Evolutionary conservation across 805 yeast species (phyloP), one percentile per base, ranked within the genome.

Genomic region (Lipomyces sp.): DNA sequence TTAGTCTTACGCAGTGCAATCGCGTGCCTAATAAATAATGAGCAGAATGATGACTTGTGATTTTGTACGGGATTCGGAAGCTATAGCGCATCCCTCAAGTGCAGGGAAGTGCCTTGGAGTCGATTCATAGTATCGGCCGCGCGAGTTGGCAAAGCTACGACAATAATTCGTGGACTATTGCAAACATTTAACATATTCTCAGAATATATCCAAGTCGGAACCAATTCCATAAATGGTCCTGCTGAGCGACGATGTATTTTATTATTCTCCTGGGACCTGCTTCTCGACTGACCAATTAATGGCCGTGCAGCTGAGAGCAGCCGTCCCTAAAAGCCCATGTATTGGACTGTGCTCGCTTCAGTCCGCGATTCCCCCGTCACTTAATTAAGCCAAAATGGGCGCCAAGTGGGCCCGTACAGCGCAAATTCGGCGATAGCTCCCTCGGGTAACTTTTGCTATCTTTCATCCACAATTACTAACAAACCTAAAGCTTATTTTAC

Each of bases 231-330:
- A 71, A 77, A 81, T 54, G 91, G 91, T 0, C 77, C 84, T 13
- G 81, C 81, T 6, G 86, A 90, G 8, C 89, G 92, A 92, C 82
- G 87, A 79, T 67, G 71, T 67, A 55, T 67, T 67, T 67, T 30
- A 65, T 67, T 34, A 67, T 67, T n/a, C n/a, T 63, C 6, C 37
- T 45, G 29, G 70, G 70, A 30, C 57, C 61, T 35, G 73, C 80
- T 73, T 90, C 92, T 29, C 90, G 91, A 64, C 87, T 89, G 34
- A 90, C 92, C 29, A 75, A 81, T 60, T 79, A 82, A 66, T 82
- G 87, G 74, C 81, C 24, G 24, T 24, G 24, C 24, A 24, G 24
- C 24, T 24, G 1, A 24, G 24, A 24, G 24, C 24, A 24, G 24
- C 24, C 24, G 24, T 24, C 24, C 24, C 24, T 24, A 24, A 24